These are phyloP conservation scores for Lactarius akahatsu DNA, from an alignment of 768 basidiomycete species.

Conservation along the genomic window DNA sequence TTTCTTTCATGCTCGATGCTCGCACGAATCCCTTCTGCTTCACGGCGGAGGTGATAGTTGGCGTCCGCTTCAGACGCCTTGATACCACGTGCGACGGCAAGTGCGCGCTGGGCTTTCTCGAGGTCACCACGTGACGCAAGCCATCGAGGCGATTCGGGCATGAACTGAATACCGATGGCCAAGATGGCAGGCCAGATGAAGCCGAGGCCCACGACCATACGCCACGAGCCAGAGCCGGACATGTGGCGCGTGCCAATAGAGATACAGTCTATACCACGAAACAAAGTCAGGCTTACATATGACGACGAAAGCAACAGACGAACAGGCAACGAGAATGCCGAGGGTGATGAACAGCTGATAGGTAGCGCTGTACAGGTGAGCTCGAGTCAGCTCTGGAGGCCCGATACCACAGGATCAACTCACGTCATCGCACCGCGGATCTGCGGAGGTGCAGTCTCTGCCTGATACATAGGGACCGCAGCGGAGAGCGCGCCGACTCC, in stretches of 20 bases:
- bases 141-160: slow-evolving; percentile 56
- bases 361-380: slow-evolving; percentile 38
- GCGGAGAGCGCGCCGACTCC: slow-evolving; percentile 68
- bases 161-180: slow-evolving; percentile 61
- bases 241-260: slow-evolving; percentile 63
- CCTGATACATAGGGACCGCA: slow-evolving; percentile 57
- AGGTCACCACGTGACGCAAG: slow-evolving; percentile 48
- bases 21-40: slow-evolving; percentile 53
- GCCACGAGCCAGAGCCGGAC: slow-evolving; percentile 54
- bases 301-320: slow-evolving; percentile 27
- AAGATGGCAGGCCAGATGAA: slow-evolving; percentile 64
- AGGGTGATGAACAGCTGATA: slow-evolving; percentile 68
- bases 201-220: slow-evolving; percentile 58
- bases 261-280: slow-evolving; percentile 49
- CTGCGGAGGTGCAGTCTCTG: slow-evolving; percentile 69
- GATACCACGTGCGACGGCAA: slow-evolving; percentile 52
- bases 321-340: slow-evolving; percentile 66
- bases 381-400: slow-evolving; percentile 33
- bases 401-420: background rate
- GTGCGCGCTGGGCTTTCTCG: slow-evolving; percentile 49
- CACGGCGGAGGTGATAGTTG: slow-evolving; percentile 45
- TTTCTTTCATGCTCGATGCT: slow-evolving; percentile 51
- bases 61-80: slow-evolving; percentile 40
- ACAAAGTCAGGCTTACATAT: background rate
- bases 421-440: slow-evolving; percentile 65